These are phyloP conservation scores for Sporisorium graminicola DNA, from an alignment of 1,284 basidiomycete species.

Conservation along the genomic window DNA sequence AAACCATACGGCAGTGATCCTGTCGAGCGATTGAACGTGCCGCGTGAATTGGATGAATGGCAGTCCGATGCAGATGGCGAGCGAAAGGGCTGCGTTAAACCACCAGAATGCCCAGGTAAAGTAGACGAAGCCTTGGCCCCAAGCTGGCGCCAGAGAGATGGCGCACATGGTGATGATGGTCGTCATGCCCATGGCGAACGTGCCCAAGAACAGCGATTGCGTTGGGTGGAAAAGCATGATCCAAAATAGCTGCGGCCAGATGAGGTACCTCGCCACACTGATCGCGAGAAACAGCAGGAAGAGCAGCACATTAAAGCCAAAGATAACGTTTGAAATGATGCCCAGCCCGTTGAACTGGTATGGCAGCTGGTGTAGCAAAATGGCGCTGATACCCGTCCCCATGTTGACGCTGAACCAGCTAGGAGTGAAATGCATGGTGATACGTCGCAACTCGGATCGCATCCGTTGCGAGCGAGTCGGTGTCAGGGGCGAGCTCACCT, in stretches of 20 bases:
- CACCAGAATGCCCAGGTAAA: conserved; percentile 81
- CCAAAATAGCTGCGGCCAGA: conserved; percentile 75
- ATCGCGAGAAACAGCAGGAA: conserved; percentile 75
- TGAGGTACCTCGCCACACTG: conserved; percentile 73
- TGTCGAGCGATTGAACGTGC: conserved; percentile 75
- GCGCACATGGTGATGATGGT: conserved; percentile 77
- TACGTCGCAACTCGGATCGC: conserved; percentile 30
- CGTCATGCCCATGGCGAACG: conserved; percentile 78
- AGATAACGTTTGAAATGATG: conserved; percentile 73
- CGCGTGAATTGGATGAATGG: conserved; percentile 78
- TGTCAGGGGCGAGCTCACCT: conserved; percentile 5
- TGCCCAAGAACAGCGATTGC: conserved; percentile 78
- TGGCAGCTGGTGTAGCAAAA: conserved; percentile 72
- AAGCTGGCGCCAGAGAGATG: conserved; percentile 69
- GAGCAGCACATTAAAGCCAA: conserved; percentile 78
- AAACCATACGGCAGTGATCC: conserved; percentile 69
- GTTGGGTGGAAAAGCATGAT: conserved; percentile 76
- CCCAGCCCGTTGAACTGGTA: conserved; percentile 71
- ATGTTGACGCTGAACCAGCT: conserved; percentile 64
- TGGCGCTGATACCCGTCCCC: conserved; percentile 72
- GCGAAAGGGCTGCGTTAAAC: conserved; percentile 76
- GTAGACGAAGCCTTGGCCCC: conserved; percentile 75
- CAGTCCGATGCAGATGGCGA: conserved; percentile 77
- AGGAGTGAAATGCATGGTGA: conserved; percentile 55
- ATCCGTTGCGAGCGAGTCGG: conserved; percentile 15